Base-by-base conservation (phyloP, 495 filamentous ascomycete species). In the Talaromyces nanjingensis region DNA sequence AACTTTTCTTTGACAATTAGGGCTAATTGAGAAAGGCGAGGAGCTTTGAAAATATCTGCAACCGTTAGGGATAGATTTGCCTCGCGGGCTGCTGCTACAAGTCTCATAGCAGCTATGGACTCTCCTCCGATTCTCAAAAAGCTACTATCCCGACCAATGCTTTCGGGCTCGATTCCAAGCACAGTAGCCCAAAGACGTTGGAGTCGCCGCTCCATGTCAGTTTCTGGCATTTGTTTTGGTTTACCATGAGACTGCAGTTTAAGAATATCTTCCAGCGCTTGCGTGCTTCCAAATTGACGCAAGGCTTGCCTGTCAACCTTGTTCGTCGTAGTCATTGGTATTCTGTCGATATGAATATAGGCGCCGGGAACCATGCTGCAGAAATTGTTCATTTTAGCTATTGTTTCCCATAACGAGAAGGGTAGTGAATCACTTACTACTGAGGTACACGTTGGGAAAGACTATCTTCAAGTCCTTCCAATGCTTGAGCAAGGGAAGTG, bases 321-420 rank as follows among this genome's bases (percentile, higher is more conserved):
- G 14, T 70, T 74, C 4, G 73, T 73, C 5, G 65, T 62, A 0
- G 67, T 72, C 25, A 75, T 63, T 3, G 79, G 78, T 61, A 81
- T 70, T 25, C 65, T 60, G 3, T 67, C 60, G 1, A 81, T 62
- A 1, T 74, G 73, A 1, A 81, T 27, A 34, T 71, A 78, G 25
- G 74, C 12, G 0, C 63, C 63, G 0, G 75, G 79, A 1, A 81
- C 66, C 77, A 82, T 81, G 53, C 22, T 39, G n/a, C 14, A 54
- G 20, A 4, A 64, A 53, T 27, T 60, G 29, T 14, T 47, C 31
- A 22, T 27, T 54, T 61, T 33, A 42, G 25, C 27, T n/a, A 31
- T 16, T 56, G n/a, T n/a, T 8, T 34, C 39, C 3, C 3, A 8
- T 7, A 37, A 14, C 6, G 3, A 24, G 11, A 61, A 34, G 1